Conservation (phyloP, 2,329 filamentous ascomycete genomes). For the Phymatotrichopsis omnivora region DNA sequence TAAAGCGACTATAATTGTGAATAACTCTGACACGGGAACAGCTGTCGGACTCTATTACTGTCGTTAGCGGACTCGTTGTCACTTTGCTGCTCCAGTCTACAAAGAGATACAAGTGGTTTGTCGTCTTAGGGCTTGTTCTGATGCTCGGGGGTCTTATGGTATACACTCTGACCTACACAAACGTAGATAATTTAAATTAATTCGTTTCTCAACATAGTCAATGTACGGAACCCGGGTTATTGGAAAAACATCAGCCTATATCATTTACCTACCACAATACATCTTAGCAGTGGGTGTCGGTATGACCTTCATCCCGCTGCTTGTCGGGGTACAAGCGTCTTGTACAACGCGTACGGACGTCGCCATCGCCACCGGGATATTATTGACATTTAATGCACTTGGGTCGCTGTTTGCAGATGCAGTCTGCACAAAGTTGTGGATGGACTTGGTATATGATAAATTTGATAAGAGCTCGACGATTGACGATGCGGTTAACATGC, state of each 20-base stretch:
- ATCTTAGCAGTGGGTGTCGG: constrained; percentile 18
- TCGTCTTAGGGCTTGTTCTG: constrained; percentile 8
- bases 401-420: constrained; percentile 9
- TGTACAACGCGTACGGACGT: constrained; percentile 21
- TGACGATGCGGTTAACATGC: constrained; percentile 4
- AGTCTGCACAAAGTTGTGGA: constrained; percentile 12
- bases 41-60: constrained; percentile 7
- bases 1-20: constrained; percentile 4
- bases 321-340: constrained; percentile 15
- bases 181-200: too few species aligned
- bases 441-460: constrained; percentile 8
- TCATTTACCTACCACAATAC: constrained; percentile 15
- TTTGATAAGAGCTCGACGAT: constrained; percentile 2
- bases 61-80: constrained; percentile 11
- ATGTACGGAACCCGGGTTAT: too few species aligned
- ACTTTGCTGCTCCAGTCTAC: constrained; percentile 8
- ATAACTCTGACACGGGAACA: constrained; percentile 1
- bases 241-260: not conserved
- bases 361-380: constrained; percentile 19
- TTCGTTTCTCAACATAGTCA: too few species aligned
- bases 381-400: constrained; percentile 11
- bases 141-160: constrained; percentile 17
- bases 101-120: constrained; percentile 9
- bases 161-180: too few species aligned
- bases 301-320: constrained; percentile 11